Evolutionary conservation across 345 rosid species (phyloP).

Genomic region (Populus euphratica): DNA sequence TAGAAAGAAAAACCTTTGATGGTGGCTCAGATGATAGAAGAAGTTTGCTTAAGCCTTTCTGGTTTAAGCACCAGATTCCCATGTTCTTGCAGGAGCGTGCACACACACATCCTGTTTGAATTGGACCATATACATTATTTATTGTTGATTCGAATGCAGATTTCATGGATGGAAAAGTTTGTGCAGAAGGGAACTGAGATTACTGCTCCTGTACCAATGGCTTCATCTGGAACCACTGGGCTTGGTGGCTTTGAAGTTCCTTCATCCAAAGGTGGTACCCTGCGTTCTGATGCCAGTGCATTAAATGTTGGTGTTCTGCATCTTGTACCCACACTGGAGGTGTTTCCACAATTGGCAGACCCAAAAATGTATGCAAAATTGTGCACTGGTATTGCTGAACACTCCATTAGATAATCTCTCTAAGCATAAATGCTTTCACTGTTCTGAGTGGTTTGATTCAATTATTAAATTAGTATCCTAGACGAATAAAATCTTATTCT

Average conservation of each 20-base stretch:
- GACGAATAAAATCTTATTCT: background rate
- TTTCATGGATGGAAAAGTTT: constrained; percentile 99
- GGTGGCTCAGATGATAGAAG: background rate
- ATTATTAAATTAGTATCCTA: background rate
- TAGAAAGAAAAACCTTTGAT: background rate
- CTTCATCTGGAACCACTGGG: constrained; percentile 91
- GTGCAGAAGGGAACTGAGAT: constrained; percentile 91
- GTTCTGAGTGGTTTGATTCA: constrained; percentile 8
- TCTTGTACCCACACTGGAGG: constrained; percentile 92
- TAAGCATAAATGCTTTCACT: background rate
- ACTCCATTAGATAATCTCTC: background rate
- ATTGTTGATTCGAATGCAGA: constrained; percentile 44
- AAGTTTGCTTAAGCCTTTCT: background rate
- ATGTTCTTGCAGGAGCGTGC: constrained; percentile 5
- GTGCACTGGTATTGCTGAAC: constrained; percentile 6
- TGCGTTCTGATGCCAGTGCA: constrained; percentile 97
- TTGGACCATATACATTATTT: constrained; percentile 6
- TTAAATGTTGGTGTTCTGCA: constrained; percentile 94
- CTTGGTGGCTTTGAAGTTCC: constrained; percentile 99
- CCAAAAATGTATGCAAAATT: constrained; percentile 62
- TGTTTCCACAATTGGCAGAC: constrained; percentile 79
- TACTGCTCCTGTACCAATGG: constrained; percentile 96
- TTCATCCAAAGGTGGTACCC: constrained; percentile 78
- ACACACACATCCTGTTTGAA: background rate
- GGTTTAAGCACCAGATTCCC: background rate